phyloP scores from a whole-genome alignment of 805 yeast genomes.

The Wickerhamiella nectarea region DNA sequence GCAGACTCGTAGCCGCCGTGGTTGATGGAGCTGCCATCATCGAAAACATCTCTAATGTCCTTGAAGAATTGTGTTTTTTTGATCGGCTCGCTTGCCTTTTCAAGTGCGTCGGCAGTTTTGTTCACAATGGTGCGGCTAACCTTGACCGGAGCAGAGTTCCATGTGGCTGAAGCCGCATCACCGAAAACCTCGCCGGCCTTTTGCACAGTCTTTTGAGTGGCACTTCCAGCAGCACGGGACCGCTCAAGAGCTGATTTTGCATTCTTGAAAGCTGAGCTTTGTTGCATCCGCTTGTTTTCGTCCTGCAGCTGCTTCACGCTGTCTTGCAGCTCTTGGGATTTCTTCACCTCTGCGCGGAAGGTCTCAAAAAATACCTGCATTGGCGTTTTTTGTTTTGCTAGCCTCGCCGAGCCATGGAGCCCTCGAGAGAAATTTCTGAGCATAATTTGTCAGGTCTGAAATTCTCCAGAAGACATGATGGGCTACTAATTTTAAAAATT shows the following conservation, averaged over 20 bases:
- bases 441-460: not conserved
- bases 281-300: slow-evolving; percentile 89
- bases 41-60: slow-evolving; percentile 75
- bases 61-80: slow-evolving; percentile 81
- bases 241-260: slow-evolving; percentile 85
- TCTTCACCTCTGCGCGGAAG: slow-evolving; percentile 80
- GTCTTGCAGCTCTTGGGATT: slow-evolving; percentile 76
- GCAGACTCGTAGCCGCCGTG: slow-evolving; percentile 88
- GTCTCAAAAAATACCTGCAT: slow-evolving; percentile 87
- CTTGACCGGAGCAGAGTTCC: slow-evolving; percentile 91
- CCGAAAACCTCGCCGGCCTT: slow-evolving; percentile 94
- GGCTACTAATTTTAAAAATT: no score
- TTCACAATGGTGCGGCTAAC: slow-evolving; percentile 78
- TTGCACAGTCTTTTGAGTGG: slow-evolving; percentile 57
- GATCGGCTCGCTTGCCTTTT: slow-evolving; percentile 79
- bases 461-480: not conserved
- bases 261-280: slow-evolving; percentile 79
- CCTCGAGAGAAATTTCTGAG: slow-evolving; percentile 8
- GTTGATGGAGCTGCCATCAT: slow-evolving; percentile 75
- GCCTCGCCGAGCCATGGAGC: not conserved
- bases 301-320: slow-evolving; percentile 90
- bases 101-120: slow-evolving; percentile 70
- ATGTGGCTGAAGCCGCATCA: slow-evolving; percentile 73
- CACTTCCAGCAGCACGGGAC: slow-evolving; percentile 61
- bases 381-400: slow-evolving; percentile 34